A percentile compares a stretch with the other conserved stretches of the same genome.
Conservation (phyloP, 1,284 basidiomycete species). For the Malassezia slooffiae region DNA sequence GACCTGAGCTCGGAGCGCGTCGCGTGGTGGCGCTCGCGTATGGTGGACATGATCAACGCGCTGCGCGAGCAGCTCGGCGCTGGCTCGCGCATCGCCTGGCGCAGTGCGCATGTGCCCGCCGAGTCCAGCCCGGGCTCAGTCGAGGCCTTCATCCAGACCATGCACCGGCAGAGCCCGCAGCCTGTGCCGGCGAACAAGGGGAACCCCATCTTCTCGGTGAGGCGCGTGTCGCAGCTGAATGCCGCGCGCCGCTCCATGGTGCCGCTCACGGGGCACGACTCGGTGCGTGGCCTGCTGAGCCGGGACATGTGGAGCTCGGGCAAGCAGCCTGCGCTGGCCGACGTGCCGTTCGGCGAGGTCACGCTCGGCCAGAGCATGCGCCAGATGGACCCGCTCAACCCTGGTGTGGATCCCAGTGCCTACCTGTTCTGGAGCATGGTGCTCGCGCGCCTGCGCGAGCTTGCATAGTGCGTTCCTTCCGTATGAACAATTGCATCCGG, state of each 20-base stretch:
- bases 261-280: conserved; percentile 22
- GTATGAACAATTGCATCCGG: neutral
- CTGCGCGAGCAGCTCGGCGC: conserved; percentile 16
- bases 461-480: neutral
- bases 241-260: conserved; percentile 24
- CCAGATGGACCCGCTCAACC: conserved; percentile 18
- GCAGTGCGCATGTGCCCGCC: conserved; percentile 25
- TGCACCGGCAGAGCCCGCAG: neutral
- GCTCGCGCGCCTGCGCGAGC: conserved; percentile 3
- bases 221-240: conserved; percentile 36
- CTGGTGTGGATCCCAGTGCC: conserved; percentile 17
- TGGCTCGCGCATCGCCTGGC: conserved; percentile 25
- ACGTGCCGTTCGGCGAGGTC: conserved; percentile 21
- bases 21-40: conserved; percentile 43
- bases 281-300: conserved; percentile 24
- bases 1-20: conserved; percentile 42
- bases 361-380: conserved; percentile 29
- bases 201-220: conserved; percentile 34
- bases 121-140: conserved; percentile 22
- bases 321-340: conserved; percentile 1
- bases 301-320: conserved; percentile 7
- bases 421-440: conserved; percentile 14
- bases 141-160: conserved; percentile 26
- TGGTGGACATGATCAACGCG: conserved; percentile 35
- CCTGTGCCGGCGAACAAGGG: conserved; percentile 15